Evolutionary conservation across 2,329 filamentous ascomycete species (phyloP), one percentile per base, ranked within the genome.

Genomic region (Cercospora sojina): DNA sequence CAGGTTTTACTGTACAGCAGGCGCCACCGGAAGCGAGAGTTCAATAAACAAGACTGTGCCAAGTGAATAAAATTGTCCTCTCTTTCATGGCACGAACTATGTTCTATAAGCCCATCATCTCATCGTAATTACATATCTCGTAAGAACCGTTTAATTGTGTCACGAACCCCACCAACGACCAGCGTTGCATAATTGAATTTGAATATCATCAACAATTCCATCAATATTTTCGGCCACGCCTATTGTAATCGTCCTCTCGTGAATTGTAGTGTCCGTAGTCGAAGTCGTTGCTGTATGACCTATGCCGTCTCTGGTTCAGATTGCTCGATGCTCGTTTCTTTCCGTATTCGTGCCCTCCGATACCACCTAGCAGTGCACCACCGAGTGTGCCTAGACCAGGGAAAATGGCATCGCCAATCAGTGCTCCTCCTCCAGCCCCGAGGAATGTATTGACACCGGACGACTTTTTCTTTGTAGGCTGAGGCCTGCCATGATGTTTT

Each of bases 391-490:
- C 80, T 25, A 62, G 31, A 25, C 60, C 60, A 5, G 60, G 81
- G 51, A 83, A 81, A 9, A 82, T 79, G 13, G 73, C 74, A 67
- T 83, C 81, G 2, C 81, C 81, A 1, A 83, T 74, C 1, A 83
- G 65, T 5, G 79, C 80, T 12, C 81, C 81, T 2, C 77, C 80
- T 9, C 80, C 80, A 0, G 80, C 81, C 56, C 81, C 81, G 0
- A 83, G 70, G 59, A 82, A 83, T 0, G 80, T 81, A 35, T 80
- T 70, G 6, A 73, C 70, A 9, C 73, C 69, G 10, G 64, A 70
- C 3, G 66, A 67, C 61, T 74, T 74, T 64, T 73, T 73, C 35
- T 58, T 59, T 53, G 64, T 62, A 12, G 27, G 60, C 59, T 65
- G 59, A 18, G 67, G 62, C 35, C 64, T 66, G 38, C 69, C 53